phyloP scores from a whole-genome alignment of 441 rosid genomes.

The Syzygium syzygioides region DNA sequence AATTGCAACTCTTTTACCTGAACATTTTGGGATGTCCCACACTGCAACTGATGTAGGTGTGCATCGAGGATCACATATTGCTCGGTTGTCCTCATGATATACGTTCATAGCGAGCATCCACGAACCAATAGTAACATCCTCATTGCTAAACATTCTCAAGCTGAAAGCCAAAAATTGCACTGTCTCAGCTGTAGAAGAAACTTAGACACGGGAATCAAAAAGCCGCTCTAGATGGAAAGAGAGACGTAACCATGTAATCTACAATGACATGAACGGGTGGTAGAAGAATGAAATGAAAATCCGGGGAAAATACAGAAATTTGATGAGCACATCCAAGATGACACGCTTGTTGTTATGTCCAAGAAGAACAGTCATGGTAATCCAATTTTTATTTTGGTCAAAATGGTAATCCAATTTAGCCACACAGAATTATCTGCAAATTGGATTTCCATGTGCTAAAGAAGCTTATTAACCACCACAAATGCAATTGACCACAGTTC shows the following conservation, averaged over 20 bases:
- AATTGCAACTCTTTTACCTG: slow-evolving; percentile 36
- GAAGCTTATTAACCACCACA: not conserved
- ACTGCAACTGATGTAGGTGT: slow-evolving; percentile 73
- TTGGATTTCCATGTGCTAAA: not conserved
- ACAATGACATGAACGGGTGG: not conserved
- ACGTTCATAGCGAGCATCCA: slow-evolving; percentile 92
- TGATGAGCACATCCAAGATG: not conserved
- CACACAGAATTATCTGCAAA: not conserved
- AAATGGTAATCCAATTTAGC: not conserved
- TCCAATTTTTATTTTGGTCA: not conserved
- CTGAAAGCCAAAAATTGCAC: slow-evolving; percentile 25
- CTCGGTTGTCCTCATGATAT: slow-evolving; percentile 68
- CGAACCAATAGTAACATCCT: slow-evolving; percentile 80
- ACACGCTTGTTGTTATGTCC: not conserved
- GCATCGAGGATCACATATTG: slow-evolving; percentile 71
- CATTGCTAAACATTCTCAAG: slow-evolving; percentile 77
- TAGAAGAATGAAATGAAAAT: not conserved
- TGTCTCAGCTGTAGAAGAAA: not conserved
- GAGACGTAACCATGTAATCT: not conserved
- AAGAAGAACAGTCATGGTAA: not conserved
- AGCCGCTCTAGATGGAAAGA: not conserved
- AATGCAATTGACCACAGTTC: not conserved
- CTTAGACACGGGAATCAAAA: not conserved
- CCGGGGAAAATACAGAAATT: not conserved
- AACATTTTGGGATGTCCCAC: slow-evolving; percentile 88